Evolutionary conservation across 192 early-diverging fungal species (phyloP), one percentile per base, ranked within the genome.

Genomic region (Spizellomyces sp.): DNA sequence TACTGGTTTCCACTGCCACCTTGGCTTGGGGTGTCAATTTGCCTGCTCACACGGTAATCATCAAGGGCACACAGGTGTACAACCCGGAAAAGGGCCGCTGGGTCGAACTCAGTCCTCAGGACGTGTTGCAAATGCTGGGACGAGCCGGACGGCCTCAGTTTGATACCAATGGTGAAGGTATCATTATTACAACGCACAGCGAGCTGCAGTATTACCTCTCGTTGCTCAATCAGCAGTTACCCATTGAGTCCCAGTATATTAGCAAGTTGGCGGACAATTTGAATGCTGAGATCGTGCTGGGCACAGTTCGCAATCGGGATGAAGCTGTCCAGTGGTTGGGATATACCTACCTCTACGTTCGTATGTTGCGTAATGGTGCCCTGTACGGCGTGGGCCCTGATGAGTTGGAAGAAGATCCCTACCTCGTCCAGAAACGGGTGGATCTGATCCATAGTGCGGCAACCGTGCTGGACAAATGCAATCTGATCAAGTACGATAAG

Each of bases 1-100:
- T 98, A 7, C 85, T 99, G 43, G 93, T 94, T 48, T 97, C 95
- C 14, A 99, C 97, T 8, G 97, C 97, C 6, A 99, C 97, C 0
- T 80, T 99, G 59, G 97, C 97, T 48, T 99, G 97, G 97, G 97
- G 97, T 86, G 97, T 99, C 67, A 99, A 99, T 66, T 85, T 99
- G 71, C 97, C 97, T 9, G 97, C 97, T 9, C 96, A 99, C 69
- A 92, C 94, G 6, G 97, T 99, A 54, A 93, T 99, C 45, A 99
- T 99, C 79, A 98, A 97, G 81, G 97, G 97, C 15, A 99, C 97
- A 9, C 96, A 99, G 75, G 91, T 99, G 58, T 99, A 99, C 75
- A 91, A 87, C 44, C 94, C 97, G 10, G 95, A 98, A 79, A 92
- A 95, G 77, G 97, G 97, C 58, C 76, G 88, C 6, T 99, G 96